Conservation (phyloP, 2,329 filamentous ascomycete genomes). For the Zalaria sp. region DNA sequence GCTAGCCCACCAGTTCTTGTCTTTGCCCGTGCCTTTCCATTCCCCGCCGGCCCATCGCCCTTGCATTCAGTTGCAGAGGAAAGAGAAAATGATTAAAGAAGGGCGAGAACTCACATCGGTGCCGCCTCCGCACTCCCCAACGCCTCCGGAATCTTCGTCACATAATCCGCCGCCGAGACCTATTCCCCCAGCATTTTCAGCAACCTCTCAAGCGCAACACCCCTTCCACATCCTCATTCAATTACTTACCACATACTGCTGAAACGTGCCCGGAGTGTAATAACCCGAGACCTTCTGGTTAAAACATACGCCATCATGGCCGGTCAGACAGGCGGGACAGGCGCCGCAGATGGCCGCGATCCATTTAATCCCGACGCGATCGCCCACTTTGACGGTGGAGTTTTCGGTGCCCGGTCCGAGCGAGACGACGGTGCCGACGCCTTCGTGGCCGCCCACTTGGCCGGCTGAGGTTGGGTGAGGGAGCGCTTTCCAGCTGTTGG, state of each 20-base stretch:
- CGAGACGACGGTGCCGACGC: conserved; percentile 49
- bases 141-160: conserved; percentile 52
- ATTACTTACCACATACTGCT: conserved; percentile 28
- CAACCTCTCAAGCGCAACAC: no score
- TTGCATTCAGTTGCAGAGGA: no score
- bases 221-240: no score
- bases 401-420: conserved; percentile 47
- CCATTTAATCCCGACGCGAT: conserved; percentile 60
- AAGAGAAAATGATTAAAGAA: no score
- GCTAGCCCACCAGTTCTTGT: no score
- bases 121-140: conserved; percentile 47
- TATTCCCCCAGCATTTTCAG: conserved; percentile 23
- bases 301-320: conserved; percentile 40
- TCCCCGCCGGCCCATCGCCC: no score
- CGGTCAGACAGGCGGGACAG: conserved; percentile 39
- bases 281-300: conserved; percentile 49
- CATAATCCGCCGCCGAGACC: conserved; percentile 50
- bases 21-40: no score
- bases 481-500: conserved; percentile 38
- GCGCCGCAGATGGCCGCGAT: conserved; percentile 42
- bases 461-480: conserved; percentile 44
- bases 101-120: conserved; percentile 30
- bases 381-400: conserved; percentile 46
- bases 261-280: conserved; percentile 58
- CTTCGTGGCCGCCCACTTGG: conserved; percentile 57